These are phyloP conservation scores for Porogramme epimiltina DNA, from an alignment of 1,284 basidiomycete genomes.

Conservation along the genomic window DNA sequence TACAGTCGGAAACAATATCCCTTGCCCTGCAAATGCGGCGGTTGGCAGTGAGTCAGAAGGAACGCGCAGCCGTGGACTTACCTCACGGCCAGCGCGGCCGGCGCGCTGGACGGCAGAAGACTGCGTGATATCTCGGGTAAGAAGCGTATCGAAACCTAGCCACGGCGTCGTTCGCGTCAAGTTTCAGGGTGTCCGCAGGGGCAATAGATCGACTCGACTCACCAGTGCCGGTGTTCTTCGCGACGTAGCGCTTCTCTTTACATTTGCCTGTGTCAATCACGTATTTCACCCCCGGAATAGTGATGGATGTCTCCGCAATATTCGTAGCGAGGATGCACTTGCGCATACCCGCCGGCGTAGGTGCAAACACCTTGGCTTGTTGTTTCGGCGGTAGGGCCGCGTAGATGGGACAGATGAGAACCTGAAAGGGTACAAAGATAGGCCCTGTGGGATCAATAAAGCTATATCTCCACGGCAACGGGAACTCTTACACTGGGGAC, in stretches of 20 bases:
- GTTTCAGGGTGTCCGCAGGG: not conserved
- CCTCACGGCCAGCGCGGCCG: slow-evolving; percentile 91
- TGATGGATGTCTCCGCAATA: slow-evolving; percentile 98
- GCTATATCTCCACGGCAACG: not conserved
- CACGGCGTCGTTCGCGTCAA: not conserved
- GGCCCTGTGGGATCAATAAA: not conserved
- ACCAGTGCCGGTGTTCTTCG: slow-evolving; percentile 68
- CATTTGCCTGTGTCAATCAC: slow-evolving; percentile 95
- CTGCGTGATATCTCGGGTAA: slow-evolving; percentile 86
- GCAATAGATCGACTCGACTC: slow-evolving; percentile 25
- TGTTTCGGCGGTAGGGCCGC: slow-evolving; percentile 80
- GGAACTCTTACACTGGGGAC: slow-evolving; percentile 46
- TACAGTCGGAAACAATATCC: slow-evolving; percentile 90
- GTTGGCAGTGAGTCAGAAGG: not conserved
- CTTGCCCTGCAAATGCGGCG: slow-evolving; percentile 48
- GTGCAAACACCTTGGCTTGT: slow-evolving; percentile 79
- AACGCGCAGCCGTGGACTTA: slow-evolving; percentile 26
- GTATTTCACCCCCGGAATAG: slow-evolving; percentile 93
- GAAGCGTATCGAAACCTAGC: slow-evolving; percentile 85
- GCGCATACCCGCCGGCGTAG: slow-evolving; percentile 71
- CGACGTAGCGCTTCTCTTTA: slow-evolving; percentile 91
- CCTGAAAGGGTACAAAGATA: slow-evolving; percentile 38
- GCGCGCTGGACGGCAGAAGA: slow-evolving; percentile 86
- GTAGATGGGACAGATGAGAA: slow-evolving; percentile 81
- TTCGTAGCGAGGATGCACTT: slow-evolving; percentile 95